Evolutionary conservation across 306 rosid species (phyloP).

Genomic region (Trichosanthes cucumerina): DNA sequence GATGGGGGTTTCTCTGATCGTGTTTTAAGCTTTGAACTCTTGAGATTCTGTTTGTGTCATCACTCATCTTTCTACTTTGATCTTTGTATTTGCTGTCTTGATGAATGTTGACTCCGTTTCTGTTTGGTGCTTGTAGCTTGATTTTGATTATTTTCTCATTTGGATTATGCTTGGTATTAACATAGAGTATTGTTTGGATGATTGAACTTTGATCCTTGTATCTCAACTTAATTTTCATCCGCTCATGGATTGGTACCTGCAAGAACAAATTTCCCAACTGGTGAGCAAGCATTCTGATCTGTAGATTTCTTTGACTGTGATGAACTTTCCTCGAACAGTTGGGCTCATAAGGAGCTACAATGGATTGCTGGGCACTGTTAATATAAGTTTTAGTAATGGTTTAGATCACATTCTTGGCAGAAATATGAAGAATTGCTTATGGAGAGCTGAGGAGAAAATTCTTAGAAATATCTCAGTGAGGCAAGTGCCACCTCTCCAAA

Average conservation of each 20-base stretch:
- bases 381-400: neutral
- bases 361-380: neutral
- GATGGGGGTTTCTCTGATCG: neutral
- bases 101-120: neutral
- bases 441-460: neutral
- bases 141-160: neutral
- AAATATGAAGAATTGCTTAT: neutral
- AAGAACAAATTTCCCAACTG: neutral
- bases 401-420: neutral
- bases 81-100: neutral
- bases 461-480: neutral
- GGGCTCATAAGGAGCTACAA: neutral
- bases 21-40: neutral
- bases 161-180: neutral
- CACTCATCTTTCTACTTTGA: neutral
- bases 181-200: neutral
- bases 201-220: neutral
- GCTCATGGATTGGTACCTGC: neutral
- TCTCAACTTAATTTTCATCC: neutral
- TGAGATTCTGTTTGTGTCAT: neutral
- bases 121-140: neutral
- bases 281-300: neutral
- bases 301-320: neutral
- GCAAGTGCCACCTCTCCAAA: neutral
- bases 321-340: neutral